These are phyloP conservation scores for Pseudopithomyces chartarum DNA, from an alignment of 2,329 filamentous ascomycete species.

Conservation along the genomic window DNA sequence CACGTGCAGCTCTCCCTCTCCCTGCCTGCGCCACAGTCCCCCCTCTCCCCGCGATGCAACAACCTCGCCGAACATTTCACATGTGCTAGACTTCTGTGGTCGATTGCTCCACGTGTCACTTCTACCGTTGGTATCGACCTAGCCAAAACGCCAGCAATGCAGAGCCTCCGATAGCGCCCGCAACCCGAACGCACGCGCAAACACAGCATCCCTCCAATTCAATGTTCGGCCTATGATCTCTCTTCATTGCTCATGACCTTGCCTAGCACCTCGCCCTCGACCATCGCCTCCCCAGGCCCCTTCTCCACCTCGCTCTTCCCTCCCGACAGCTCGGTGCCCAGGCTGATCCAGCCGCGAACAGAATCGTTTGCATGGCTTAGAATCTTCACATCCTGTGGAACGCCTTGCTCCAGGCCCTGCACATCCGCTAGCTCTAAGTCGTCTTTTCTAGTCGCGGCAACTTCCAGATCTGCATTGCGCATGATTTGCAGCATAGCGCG, in stretches of 20 bases:
- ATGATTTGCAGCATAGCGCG: constrained; percentile 78
- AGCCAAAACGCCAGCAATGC: too few species aligned
- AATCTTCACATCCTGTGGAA: constrained; percentile 38
- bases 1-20: too few species aligned
- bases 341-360: constrained; percentile 43
- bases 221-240: constrained; percentile 2
- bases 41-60: too few species aligned
- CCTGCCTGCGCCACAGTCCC: too few species aligned
- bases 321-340: constrained; percentile 24
- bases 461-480: constrained; percentile 48
- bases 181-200: too few species aligned
- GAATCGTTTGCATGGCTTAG: constrained; percentile 28
- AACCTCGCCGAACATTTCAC: too few species aligned
- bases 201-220: too few species aligned
- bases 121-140: too few species aligned
- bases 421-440: constrained; percentile 47
- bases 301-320: constrained; percentile 5
- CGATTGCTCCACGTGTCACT: too few species aligned
- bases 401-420: constrained; percentile 6
- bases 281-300: constrained; percentile 31
- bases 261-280: constrained; percentile 44
- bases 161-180: too few species aligned
- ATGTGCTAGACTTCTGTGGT: too few species aligned
- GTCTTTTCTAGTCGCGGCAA: constrained; percentile 46
- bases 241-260: constrained; percentile 31